Evolutionary conservation across 2,329 filamentous ascomycete species (phyloP).

Genomic region (Ceratocystis eucalypticola): DNA sequence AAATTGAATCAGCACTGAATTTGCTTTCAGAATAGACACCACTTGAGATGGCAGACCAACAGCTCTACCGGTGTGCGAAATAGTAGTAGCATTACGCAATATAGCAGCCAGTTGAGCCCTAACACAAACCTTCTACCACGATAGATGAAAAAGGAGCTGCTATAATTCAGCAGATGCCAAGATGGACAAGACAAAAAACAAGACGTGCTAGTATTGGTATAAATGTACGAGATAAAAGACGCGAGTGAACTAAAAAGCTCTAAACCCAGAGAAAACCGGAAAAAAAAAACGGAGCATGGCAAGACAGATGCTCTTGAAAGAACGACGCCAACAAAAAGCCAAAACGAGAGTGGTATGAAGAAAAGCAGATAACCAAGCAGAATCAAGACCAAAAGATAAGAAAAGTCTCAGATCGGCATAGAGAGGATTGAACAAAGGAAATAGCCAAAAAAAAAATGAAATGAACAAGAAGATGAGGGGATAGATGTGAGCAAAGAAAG

Average conservation of each 20-base stretch:
- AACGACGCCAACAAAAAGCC: background rate
- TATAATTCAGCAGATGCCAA: too few relatives aligned
- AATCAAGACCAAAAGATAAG: background rate
- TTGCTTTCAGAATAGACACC: too few relatives aligned
- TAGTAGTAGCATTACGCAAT: too few relatives aligned
- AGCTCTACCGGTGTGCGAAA: too few relatives aligned
- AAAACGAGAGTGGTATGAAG: background rate
- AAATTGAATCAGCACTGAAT: too few relatives aligned
- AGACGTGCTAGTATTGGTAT: background rate
- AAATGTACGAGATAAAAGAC: background rate
- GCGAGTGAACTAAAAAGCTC: background rate
- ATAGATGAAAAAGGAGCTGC: background rate
- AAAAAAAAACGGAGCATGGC: background rate
- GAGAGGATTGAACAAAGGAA: background rate
- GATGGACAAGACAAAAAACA: background rate
- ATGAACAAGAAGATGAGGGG: background rate
- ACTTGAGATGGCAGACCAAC: too few relatives aligned
- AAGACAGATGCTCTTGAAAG: background rate
- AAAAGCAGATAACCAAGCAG: background rate
- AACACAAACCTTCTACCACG: background rate
- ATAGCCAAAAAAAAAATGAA: background rate
- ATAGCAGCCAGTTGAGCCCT: too few relatives aligned
- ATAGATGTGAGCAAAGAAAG: background rate
- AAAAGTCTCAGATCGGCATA: background rate
- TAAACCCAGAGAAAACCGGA: background rate